Evolutionary conservation across 2,329 filamentous ascomycete species (phyloP).

Genomic region (Neofusicoccum umdonicola): DNA sequence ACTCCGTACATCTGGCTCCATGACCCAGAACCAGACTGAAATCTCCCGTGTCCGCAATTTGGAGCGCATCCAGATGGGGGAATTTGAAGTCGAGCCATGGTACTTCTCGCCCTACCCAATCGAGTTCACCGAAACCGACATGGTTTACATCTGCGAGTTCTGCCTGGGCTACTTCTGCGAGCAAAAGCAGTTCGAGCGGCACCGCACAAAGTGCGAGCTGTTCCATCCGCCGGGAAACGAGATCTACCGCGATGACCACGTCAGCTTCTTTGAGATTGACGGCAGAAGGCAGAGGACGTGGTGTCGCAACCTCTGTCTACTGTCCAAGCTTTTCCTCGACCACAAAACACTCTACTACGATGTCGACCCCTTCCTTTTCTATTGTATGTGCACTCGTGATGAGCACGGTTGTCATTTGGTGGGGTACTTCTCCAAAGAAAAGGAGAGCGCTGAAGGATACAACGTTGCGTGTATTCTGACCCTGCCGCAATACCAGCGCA

Average conservation of each 20-base stretch:
- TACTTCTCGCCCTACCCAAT: conserved; percentile 98
- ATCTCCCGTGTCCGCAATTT: conserved; percentile 95
- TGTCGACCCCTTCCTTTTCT: conserved; percentile 98
- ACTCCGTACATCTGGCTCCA: conserved; percentile 86
- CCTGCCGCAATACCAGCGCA: conserved; percentile 91
- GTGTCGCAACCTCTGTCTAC: conserved; percentile 90
- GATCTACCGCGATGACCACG: conserved; percentile 90
- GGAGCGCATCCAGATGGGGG: conserved; percentile 89
- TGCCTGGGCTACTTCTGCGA: conserved; percentile 89
- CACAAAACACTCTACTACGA: conserved; percentile 99
- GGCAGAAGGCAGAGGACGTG: conserved; percentile 90
- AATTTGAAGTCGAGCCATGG: conserved; percentile 91
- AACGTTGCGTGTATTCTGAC: conserved; percentile 98
- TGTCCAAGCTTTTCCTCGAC: conserved; percentile 94
- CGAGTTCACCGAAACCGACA: conserved; percentile 79
- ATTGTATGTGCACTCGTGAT: conserved; percentile 90
- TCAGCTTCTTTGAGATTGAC: conserved; percentile 97
- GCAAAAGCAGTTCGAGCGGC: conserved; percentile 76
- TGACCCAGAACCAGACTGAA: conserved; percentile 98
- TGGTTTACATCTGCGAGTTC: conserved; percentile 97
- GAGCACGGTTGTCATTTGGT: conserved; percentile 91
- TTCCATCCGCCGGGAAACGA: conserved; percentile 96
- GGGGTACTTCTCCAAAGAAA: conserved; percentile 99
- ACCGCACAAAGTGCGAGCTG: conserved; percentile 85
- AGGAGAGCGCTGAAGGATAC: conserved; percentile 94